Base-by-base conservation (phyloP, 192 early-diverging fungal genomes). In the Gamsiella multidivaricata region DNA sequence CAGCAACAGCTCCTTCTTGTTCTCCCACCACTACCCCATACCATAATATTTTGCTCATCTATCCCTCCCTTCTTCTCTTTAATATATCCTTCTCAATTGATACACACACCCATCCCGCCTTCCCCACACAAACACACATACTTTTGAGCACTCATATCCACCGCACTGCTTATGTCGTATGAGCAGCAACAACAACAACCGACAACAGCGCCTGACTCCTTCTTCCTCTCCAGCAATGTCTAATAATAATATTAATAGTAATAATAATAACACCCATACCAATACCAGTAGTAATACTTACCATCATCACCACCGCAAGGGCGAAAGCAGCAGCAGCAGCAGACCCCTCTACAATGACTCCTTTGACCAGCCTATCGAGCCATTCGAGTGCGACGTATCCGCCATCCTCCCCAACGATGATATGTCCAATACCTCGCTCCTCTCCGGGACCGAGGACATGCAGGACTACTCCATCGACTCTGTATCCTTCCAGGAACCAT, bases 341-440 rank as follows among this genome's bases (percentile, higher is more conserved):
- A 61, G 59, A 39, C 59, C 59, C 18, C 42, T 53, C 39, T 78
- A 61, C 31, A 54, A 78, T 54, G 65, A 78, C 60, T 78, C 73
- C 5, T 78, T 78, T 34, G 65, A 78, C 53, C 73, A 78, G 46
- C 73, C 73, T 9, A 54, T 53, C 23, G 73, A 78, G 46, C 73
- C 73, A 2, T 78, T 78, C 25, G 73, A 78, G 45, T 78, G 70
- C 28, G 70, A 72, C 22, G 45, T 62, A 53, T 72, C 70, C 5
- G 70, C 70, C 17, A 72, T 72, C 61, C 47, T 59, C 20, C 70
- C 70, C 31, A 11, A 39, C 33, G 43, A 43, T 17, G 22, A 64
- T 37, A 50, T 59, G 34, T 64, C 70, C 4, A 39, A 52, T 42
- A 47, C 50, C 8, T 58, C 54, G 15, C 12, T 69, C 23, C 67